phyloP scores from a whole-genome alignment of 2,329 filamentous ascomycete species.

The Fusarium lyarnte region DNA sequence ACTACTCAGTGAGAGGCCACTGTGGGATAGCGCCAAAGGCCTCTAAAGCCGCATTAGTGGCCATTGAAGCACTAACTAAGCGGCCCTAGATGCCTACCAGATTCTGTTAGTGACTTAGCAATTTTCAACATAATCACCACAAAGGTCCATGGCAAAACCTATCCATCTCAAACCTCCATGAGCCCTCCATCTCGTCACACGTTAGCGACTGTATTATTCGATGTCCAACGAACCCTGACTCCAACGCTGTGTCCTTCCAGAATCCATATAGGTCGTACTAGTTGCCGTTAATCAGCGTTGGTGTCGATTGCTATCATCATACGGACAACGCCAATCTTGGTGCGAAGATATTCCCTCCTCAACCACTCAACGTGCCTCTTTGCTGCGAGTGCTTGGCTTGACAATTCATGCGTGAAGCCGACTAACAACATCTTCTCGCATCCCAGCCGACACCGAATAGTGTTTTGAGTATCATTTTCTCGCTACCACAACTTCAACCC shows the following conservation, averaged over 20 bases:
- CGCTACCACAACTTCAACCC: constrained; percentile 9
- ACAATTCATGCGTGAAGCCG: constrained; percentile 32
- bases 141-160: constrained; percentile 41
- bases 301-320: constrained; percentile 28
- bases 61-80: background rate
- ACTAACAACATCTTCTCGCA: constrained; percentile 33
- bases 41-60: constrained; percentile 14
- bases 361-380: constrained; percentile 23
- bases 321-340: constrained; percentile 18
- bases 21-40: constrained; percentile 13
- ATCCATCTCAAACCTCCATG: constrained; percentile 44
- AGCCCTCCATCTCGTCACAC: constrained; percentile 41
- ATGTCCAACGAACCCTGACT: constrained; percentile 35
- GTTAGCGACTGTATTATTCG: constrained; percentile 30
- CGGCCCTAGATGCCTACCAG: fast-evolving
- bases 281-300: constrained; percentile 19
- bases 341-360: constrained; percentile 32
- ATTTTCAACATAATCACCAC: constrained; percentile 13
- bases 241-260: constrained; percentile 33
- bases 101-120: background rate
- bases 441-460: constrained; percentile 19
- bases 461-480: constrained; percentile 13
- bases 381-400: constrained; percentile 23
- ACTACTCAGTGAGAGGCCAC: constrained; percentile 26
- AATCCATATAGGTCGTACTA: constrained; percentile 22